These are phyloP conservation scores for Macrolepiota fuliginosa DNA, from an alignment of 768 basidiomycete genomes.

Conservation along the genomic window DNA sequence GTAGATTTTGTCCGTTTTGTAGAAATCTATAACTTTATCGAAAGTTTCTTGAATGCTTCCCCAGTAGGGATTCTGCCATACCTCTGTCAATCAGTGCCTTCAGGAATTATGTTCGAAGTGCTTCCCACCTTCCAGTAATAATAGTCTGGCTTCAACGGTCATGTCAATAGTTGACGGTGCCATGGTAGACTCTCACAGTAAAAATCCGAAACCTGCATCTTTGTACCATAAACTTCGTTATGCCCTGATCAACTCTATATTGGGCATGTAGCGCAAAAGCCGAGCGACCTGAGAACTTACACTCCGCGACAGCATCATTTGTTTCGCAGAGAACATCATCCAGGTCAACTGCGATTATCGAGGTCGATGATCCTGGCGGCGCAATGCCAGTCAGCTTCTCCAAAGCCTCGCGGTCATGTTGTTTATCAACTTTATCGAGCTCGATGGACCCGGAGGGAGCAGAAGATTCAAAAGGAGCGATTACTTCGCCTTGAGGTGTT, in stretches of 20 bases:
- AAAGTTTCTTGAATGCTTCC: conserved; percentile 57
- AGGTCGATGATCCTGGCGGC: conserved; percentile 25
- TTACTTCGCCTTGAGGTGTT: not conserved
- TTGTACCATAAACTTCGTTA: conserved; percentile 54
- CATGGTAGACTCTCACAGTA: conserved; percentile 44
- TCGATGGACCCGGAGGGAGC: not conserved
- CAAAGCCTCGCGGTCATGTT: conserved; percentile 15
- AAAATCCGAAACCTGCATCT: conserved; percentile 55
- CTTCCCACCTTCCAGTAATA: conserved; percentile 68
- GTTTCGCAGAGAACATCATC: conserved; percentile 69
- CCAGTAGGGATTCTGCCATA: conserved; percentile 54
- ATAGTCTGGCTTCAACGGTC: conserved; percentile 44
- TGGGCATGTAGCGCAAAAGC: not conserved
- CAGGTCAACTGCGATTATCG: conserved; percentile 60
- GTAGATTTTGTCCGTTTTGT: conserved; percentile 47
- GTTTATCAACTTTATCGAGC: not conserved
- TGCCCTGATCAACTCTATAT: conserved; percentile 47
- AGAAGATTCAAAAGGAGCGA: not conserved
- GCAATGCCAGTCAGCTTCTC: conserved; percentile 13
- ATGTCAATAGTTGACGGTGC: not conserved
- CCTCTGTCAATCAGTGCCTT: not conserved
- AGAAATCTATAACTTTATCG: conserved; percentile 57
- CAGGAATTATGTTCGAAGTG: not conserved
- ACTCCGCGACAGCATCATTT: conserved; percentile 54
- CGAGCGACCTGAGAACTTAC: conserved; percentile 33